These are phyloP conservation scores for Cucurbita pepo DNA, from an alignment of 306 rosid genomes.

Conservation along the genomic window DNA sequence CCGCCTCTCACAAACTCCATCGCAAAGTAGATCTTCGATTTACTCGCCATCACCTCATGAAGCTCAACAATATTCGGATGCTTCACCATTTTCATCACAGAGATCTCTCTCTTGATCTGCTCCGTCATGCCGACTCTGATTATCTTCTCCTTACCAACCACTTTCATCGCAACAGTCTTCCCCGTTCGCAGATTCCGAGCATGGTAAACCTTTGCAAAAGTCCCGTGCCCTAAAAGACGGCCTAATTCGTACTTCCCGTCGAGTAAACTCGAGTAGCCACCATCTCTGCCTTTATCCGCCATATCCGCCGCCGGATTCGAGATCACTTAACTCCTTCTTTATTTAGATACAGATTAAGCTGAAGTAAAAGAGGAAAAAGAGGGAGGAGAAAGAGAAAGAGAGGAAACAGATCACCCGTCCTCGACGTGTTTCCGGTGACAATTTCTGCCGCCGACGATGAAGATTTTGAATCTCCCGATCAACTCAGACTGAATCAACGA, in stretches of 20 bases:
- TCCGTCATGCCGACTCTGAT: conserved; percentile 87
- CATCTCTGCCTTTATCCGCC: conserved; percentile 19
- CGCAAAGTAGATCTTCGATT: conserved; percentile 80
- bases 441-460: conserved; percentile 47
- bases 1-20: conserved; percentile 94
- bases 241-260: conserved; percentile 95
- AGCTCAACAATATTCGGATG: conserved; percentile 71
- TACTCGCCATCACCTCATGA: conserved; percentile 84
- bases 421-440: conserved; percentile 98
- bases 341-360: background rate
- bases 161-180: conserved; percentile 68
- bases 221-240: conserved; percentile 75
- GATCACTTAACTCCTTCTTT: background rate
- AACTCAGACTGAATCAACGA: conserved; percentile 27
- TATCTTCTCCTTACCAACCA: conserved; percentile 84
- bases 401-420: conserved; percentile 51
- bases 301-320: background rate
- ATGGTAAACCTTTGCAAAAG: conserved; percentile 83
- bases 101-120: conserved; percentile 80
- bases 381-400: background rate
- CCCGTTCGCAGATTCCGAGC: conserved; percentile 47
- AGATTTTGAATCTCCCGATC: conserved; percentile 12
- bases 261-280: conserved; percentile 25
- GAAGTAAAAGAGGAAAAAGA: background rate
- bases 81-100: conserved; percentile 83